phyloP scores from a whole-genome alignment of 2,329 filamentous ascomycete genomes.

The Cladorrhinum sp. region DNA sequence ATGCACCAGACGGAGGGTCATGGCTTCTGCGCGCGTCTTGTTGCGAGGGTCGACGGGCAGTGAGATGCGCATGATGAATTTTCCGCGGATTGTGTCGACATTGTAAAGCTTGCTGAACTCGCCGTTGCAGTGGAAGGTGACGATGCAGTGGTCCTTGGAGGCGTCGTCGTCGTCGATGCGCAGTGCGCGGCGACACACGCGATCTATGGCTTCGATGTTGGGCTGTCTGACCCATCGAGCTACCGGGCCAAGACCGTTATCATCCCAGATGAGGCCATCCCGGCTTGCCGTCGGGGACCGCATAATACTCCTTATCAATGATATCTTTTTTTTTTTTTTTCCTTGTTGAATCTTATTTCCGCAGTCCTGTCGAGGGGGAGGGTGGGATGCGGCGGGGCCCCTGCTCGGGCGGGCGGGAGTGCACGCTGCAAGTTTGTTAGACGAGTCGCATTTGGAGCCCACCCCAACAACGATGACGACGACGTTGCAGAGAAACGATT shows the following conservation, averaged over 20 bases:
- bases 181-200: conserved; percentile 27
- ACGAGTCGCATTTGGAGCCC: neutral
- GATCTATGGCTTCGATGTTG: conserved; percentile 26
- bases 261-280: conserved; percentile 27
- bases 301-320: conserved; percentile 4
- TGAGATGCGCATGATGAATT: conserved; percentile 28
- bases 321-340: too few species aligned
- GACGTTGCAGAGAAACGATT: neutral
- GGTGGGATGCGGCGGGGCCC: too few species aligned
- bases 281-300: conserved; percentile 16
- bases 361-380: too few species aligned
- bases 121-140: conserved; percentile 28
- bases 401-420: neutral
- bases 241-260: conserved; percentile 22
- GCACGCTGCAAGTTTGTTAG: neutral
- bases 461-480: neutral
- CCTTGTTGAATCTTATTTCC: too few species aligned
- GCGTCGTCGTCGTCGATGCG: conserved; percentile 12
- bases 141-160: conserved; percentile 20
- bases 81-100: conserved; percentile 15
- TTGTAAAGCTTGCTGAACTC: conserved; percentile 34
- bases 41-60: conserved; percentile 29
- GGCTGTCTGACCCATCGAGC: conserved; percentile 30
- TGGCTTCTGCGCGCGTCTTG: conserved; percentile 34
- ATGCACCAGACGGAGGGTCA: conserved; percentile 34